A percentile compares a stretch with the other conserved stretches of the same genome.
Evolutionary conservation across 305 asterid species (phyloP).

Genomic region (Striga hermonthica): DNA sequence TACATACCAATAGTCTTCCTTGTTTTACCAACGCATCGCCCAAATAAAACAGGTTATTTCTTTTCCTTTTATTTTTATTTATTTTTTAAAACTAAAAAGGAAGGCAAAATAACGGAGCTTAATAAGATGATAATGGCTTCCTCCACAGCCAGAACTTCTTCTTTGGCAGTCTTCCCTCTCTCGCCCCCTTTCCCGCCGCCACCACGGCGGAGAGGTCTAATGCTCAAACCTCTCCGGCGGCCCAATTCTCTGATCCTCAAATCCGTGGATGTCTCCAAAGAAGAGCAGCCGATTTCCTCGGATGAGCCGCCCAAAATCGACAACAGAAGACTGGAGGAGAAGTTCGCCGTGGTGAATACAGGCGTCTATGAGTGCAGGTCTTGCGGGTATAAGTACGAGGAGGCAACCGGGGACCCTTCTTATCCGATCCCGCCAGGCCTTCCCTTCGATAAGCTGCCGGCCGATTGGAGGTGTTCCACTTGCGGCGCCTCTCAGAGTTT

Average conservation of each 20-base stretch:
- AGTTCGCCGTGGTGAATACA: constrained; percentile 84
- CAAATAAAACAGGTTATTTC: neutral
- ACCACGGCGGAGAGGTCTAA: constrained; percentile 30
- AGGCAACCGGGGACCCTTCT: constrained; percentile 67
- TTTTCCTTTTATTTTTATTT: too few species aligned
- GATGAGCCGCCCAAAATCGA: constrained; percentile 32
- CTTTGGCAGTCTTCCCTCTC: constrained; percentile 50
- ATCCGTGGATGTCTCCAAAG: constrained; percentile 74
- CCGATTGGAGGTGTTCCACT: constrained; percentile 89
- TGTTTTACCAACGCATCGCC: neutral
- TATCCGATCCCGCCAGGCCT: constrained; percentile 91
- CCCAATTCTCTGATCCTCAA: constrained; percentile 31
- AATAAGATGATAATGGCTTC: constrained; percentile 52
- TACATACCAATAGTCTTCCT: too few species aligned
- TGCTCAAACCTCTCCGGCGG: constrained; percentile 28
- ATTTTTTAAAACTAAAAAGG: too few species aligned
- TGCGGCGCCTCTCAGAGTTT: constrained; percentile 89
- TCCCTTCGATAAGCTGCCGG: constrained; percentile 79
- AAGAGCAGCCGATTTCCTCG: constrained; percentile 26
- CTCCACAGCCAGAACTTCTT: constrained; percentile 50
- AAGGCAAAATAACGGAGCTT: neutral
- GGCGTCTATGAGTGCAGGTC: constrained; percentile 82
- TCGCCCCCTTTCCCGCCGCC: constrained; percentile 42
- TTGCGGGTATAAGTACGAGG: constrained; percentile 67
- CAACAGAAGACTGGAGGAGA: constrained; percentile 67